These are phyloP conservation scores for Arthrobotrys iridis DNA, from an alignment of 2,329 filamentous ascomycete species.

Conservation along the genomic window DNA sequence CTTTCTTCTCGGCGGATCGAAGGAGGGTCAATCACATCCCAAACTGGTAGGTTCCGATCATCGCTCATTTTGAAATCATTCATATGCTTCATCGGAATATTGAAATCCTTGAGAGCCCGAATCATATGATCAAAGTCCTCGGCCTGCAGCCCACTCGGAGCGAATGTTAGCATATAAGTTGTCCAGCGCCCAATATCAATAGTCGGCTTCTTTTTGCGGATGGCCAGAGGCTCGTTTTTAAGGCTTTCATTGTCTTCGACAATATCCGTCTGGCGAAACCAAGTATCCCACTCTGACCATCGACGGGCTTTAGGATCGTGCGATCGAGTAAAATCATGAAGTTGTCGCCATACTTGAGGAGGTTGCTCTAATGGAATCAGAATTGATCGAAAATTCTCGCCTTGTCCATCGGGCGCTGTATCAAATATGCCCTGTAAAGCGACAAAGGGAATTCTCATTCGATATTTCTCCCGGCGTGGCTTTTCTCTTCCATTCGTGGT, in stretches of 20 bases:
- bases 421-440: constrained; percentile 63
- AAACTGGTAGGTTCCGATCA: constrained; percentile 61
- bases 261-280: constrained; percentile 73
- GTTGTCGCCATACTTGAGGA: constrained; percentile 60
- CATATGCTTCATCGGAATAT: constrained; percentile 68
- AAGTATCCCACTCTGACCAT: constrained; percentile 70
- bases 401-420: constrained; percentile 58
- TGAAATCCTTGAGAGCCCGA: constrained; percentile 75
- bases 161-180: constrained; percentile 66
- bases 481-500: constrained; percentile 53
- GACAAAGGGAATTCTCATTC: constrained; percentile 61
- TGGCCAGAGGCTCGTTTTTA: constrained; percentile 61
- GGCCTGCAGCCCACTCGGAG: constrained; percentile 57
- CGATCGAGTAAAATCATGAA: constrained; percentile 59
- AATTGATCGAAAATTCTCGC: constrained; percentile 61
- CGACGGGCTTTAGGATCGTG: constrained; percentile 61
- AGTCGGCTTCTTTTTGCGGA: constrained; percentile 66
- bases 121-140: constrained; percentile 64
- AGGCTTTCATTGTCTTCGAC: constrained; percentile 63
- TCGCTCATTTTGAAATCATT: constrained; percentile 63
- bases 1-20: constrained; percentile 38
- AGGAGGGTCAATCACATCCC: constrained; percentile 62
- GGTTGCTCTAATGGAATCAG: constrained; percentile 66
- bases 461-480: constrained; percentile 57
- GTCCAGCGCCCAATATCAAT: constrained; percentile 72